A percentile compares a stretch with the other conserved stretches of the same genome.
phyloP scores from a whole-genome alignment of 2,329 filamentous ascomycete genomes.

The Exophiala sp. region DNA sequence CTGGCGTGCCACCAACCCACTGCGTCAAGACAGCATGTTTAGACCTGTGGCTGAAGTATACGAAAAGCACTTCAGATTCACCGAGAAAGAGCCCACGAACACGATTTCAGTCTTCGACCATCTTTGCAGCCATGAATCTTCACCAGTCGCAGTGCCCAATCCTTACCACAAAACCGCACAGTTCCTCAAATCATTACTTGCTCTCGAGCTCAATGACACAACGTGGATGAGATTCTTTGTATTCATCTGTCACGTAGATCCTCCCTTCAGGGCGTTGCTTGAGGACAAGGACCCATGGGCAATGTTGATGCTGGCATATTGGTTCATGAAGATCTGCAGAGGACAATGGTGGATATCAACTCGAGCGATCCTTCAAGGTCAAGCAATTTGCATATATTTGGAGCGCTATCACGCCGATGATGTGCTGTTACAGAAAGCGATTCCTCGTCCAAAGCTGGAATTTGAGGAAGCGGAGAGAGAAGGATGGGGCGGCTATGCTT shows the following conservation, averaged over 20 bases:
- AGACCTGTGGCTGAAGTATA: not conserved
- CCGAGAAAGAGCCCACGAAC: not conserved
- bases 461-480: slow-evolving; percentile 11
- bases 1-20: slow-evolving; percentile 51
- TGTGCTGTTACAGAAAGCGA: slow-evolving; percentile 1
- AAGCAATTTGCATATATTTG: slow-evolving; percentile 47
- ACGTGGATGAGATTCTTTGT: slow-evolving; percentile 47
- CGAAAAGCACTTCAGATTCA: not conserved
- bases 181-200: slow-evolving; percentile 35
- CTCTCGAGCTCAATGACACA: slow-evolving; percentile 35
- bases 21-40: slow-evolving; percentile 44
- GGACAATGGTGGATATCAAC: slow-evolving; percentile 49
- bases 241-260: slow-evolving; percentile 47
- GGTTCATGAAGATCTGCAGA: slow-evolving; percentile 50
- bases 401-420: slow-evolving; percentile 31
- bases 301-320: slow-evolving; percentile 55
- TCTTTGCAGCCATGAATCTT: slow-evolving; percentile 7
- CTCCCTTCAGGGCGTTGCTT: slow-evolving; percentile 46
- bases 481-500: slow-evolving; percentile 12
- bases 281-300: slow-evolving; percentile 52
- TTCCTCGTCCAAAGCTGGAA: slow-evolving; percentile 5
- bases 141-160: slow-evolving; percentile 21
- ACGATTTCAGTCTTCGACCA: slow-evolving; percentile 16
- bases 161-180: slow-evolving; percentile 38
- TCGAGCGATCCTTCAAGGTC: slow-evolving; percentile 48